Base-by-base conservation (phyloP, 495 filamentous ascomycete genomes). In the Astrothelium macrocarpum region DNA sequence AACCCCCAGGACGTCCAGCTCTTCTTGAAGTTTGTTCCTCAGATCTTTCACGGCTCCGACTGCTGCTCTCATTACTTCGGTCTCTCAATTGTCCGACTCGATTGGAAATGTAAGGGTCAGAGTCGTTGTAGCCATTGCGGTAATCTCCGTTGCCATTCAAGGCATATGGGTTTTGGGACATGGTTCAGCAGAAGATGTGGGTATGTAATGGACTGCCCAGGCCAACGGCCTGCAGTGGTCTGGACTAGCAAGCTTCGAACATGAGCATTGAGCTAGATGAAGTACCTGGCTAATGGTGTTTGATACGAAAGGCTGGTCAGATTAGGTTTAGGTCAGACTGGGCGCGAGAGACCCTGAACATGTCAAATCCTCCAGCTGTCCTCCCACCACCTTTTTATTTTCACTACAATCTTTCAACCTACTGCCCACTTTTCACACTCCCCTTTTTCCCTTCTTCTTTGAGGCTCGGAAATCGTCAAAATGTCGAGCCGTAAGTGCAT, bases 1-100 rank as follows among this genome's bases (percentile, higher is more conserved):
- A 78, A n/a, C 77, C 77, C 34, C 76, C 75, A 56, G 70, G 66
- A 23, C 77, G 67, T 28, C 25, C 25, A 20, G 49, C 49, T 56
- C 49, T 56, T 29, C 49, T 56, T 7, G 49, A 10, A 2, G 20
- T 4, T 29, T 26, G 49, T 56, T 56, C 49, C 29, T 56, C 49
- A 9, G 5, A 4, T 29, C 49, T 56, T 29, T 56, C 49, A 29
- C 49, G 49, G 25, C 49, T 56, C 11, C 49, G 49, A 29, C 49
- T 56, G 20, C 49, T 56, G 25, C 25, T 29, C 12, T 56, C 49
- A 20, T 56, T 29, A 29, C 49, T 56, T 16, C 23, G 49, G 25
- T 56, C 49, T 25, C 49, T 56, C 49, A 56, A 29, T 29, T 56
- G 49, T 56, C 49, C 49, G 0, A 56, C 49, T 56, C 49, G 49